Evolutionary conservation across 257 asterid species (phyloP), one percentile per base, ranked within the genome.

Genomic region (Scutellaria barbata): DNA sequence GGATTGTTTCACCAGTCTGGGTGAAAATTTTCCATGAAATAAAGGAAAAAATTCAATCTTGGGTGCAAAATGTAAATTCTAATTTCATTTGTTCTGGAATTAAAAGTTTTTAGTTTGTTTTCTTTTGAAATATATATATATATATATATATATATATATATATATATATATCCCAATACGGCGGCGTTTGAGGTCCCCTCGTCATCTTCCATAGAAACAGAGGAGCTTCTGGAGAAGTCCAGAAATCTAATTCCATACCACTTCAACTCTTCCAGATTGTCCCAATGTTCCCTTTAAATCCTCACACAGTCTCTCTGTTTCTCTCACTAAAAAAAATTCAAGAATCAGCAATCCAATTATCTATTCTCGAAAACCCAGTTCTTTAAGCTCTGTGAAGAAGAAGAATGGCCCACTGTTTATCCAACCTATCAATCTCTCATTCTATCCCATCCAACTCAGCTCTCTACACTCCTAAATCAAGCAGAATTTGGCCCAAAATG

Each of bases 1-100:
- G 95, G 95, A 90, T 73, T 75, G 80, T 78, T 86, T 85, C 60
- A 65, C 68, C 45, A 45, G 73, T 70, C 75, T 83, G 46, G 81
- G 68, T 45, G 86, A 75, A 4, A 67, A 48, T 72, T 82, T 77
- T 63, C 84, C 87, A 48, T 89, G 81, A 85, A n/a, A 40, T 13
- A 14, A 4, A n/a, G 1, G 41, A 41, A 13, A 11, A 43, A 39
- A 33, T 3, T 30, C 3, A 46, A 35, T 14, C 1, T 60, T 68
- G 52, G 61, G 33, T 63, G 76, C 55, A 66, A 66, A 53, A 66
- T n/a, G 5, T 56, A 6, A 33, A 51, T 35, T 40, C 16, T 39
- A 1, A 18, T 48, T 37, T 61, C 40, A 55, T 51, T 16, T 51
- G 56, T 6, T 17, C 7, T 53, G 3, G 13, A 53, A 18, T 53